A percentile compares a stretch with the other conserved stretches of the same genome.
These are phyloP conservation scores for Neurospora sp. DNA, from an alignment of 495 filamentous ascomycete genomes.

Conservation along the genomic window DNA sequence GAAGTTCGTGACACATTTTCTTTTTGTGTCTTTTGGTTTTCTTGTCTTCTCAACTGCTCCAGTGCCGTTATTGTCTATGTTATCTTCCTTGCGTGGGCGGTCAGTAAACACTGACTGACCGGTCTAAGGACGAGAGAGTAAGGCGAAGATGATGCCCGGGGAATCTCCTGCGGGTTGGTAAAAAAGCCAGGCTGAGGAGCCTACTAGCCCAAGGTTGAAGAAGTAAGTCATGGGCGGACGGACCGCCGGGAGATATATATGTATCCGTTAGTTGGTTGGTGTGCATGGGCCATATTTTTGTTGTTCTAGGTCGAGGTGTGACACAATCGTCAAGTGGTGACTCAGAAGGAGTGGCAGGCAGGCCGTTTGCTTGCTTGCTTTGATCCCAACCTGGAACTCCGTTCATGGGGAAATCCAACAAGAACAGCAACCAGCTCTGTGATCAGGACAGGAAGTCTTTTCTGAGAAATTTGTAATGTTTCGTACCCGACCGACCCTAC, in stretches of 20 bases:
- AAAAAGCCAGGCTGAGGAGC: too few species aligned
- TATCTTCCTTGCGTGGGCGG: too few species aligned
- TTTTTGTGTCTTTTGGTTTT: too few species aligned
- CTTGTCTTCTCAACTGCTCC: too few species aligned
- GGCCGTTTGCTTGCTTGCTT: neutral
- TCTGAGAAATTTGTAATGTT: neutral
- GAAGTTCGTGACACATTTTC: neutral
- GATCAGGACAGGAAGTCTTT: neutral
- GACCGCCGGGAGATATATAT: neutral
- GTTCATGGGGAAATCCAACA: neutral
- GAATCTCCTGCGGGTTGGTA: too few species aligned
- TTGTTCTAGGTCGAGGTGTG: neutral
- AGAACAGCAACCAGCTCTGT: neutral
- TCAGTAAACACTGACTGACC: too few species aligned
- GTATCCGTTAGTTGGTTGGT: neutral
- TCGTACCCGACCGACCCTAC: neutral
- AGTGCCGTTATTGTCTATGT: too few species aligned
- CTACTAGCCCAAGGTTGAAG: too few species aligned
- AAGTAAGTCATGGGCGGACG: too few species aligned
- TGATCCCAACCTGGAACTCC: neutral
- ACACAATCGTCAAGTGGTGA: neutral
- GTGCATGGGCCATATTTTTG: neutral
- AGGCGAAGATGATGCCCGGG: too few species aligned
- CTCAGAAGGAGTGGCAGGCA: too few species aligned
- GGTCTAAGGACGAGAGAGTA: too few species aligned